A percentile compares a stretch with the other conserved stretches of the same genome.
These are phyloP conservation scores for Solanum aculeatissimum DNA, from an alignment of 305 asterid genomes.

Conservation along the genomic window DNA sequence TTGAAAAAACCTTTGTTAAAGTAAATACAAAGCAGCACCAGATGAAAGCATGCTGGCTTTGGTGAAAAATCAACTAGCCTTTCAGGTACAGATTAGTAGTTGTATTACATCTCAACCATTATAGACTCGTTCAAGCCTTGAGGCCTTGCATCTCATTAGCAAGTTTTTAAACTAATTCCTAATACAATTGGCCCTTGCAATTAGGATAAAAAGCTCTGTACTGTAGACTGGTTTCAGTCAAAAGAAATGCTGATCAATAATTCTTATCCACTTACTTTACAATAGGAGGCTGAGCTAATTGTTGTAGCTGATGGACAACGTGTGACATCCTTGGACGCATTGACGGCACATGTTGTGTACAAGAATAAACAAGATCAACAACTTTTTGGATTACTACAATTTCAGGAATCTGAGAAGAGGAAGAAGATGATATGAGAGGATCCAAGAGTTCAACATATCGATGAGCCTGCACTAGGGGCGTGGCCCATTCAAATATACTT, in stretches of 20 bases:
- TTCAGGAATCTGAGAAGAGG: slow-evolving; percentile 70
- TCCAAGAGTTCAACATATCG: slow-evolving; percentile 77
- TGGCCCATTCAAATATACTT: slow-evolving; percentile 98
- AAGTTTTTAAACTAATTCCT: neutral
- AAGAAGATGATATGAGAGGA: slow-evolving; percentile 66
- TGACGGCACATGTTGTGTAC: slow-evolving; percentile 96
- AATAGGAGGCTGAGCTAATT: slow-evolving; percentile 52
- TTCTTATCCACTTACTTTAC: slow-evolving; percentile 19
- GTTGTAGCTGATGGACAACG: slow-evolving; percentile 95
- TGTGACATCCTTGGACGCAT: slow-evolving; percentile 99
- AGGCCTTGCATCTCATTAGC: neutral
- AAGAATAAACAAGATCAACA: slow-evolving; percentile 90
- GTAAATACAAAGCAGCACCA: neutral
- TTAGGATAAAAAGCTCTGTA: neutral
- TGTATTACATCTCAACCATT: neutral
- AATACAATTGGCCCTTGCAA: neutral
- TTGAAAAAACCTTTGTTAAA: neutral
- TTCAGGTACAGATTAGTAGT: neutral
- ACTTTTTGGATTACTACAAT: slow-evolving; percentile 72
- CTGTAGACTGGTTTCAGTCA: neutral
- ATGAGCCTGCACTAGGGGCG: slow-evolving; percentile 87
- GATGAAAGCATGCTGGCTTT: neutral
- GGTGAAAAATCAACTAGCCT: neutral
- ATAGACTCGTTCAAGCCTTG: neutral
- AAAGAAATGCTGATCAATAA: neutral